Evolutionary conservation across 768 basidiomycete genomes (phyloP).

Genomic region (Tylopilus felleus): DNA sequence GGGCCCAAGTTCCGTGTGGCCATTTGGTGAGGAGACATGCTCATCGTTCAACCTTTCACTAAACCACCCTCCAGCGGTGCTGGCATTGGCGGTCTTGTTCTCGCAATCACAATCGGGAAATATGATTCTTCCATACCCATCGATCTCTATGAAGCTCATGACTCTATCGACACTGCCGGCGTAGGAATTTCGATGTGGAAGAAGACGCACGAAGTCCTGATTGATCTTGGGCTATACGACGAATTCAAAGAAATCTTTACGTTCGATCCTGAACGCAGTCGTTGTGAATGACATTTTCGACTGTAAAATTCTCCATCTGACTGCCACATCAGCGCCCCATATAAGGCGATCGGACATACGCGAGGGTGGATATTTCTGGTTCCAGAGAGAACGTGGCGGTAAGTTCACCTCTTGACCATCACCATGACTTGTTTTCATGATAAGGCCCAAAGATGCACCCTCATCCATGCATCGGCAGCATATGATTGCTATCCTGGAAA

Average conservation of each 20-base stretch:
- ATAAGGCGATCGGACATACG: slow-evolving; percentile 28
- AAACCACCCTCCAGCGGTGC: slow-evolving; percentile 27
- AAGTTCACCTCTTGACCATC: not conserved
- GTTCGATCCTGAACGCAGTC: slow-evolving; percentile 9
- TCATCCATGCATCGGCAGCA: slow-evolving; percentile 22
- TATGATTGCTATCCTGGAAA: slow-evolving; percentile 15
- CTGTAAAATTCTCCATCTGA: slow-evolving; percentile 7
- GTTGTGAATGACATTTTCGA: slow-evolving; percentile 12
- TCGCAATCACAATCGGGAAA: slow-evolving; percentile 38
- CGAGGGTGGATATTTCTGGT: slow-evolving; percentile 31
- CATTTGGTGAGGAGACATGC: slow-evolving; percentile 15
- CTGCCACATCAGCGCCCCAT: slow-evolving; percentile 17
- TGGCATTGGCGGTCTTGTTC: slow-evolving; percentile 44
- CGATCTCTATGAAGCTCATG: slow-evolving; percentile 45
- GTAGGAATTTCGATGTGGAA: slow-evolving; percentile 46
- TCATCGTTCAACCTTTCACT: not conserved
- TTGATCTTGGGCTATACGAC: slow-evolving; percentile 40
- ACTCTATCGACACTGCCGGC: slow-evolving; percentile 38
- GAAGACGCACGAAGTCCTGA: slow-evolving; percentile 43
- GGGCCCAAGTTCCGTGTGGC: slow-evolving; percentile 16
- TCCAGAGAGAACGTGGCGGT: slow-evolving; percentile 24
- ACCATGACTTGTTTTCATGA: not conserved
- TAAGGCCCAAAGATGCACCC: slow-evolving; percentile 4
- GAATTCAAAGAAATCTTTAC: slow-evolving; percentile 26
- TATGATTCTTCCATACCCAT: slow-evolving; percentile 34